A percentile compares a stretch with the other conserved stretches of the same genome.
phyloP scores from a whole-genome alignment of 1,284 basidiomycete species.

The Hymenochaete sp. region DNA sequence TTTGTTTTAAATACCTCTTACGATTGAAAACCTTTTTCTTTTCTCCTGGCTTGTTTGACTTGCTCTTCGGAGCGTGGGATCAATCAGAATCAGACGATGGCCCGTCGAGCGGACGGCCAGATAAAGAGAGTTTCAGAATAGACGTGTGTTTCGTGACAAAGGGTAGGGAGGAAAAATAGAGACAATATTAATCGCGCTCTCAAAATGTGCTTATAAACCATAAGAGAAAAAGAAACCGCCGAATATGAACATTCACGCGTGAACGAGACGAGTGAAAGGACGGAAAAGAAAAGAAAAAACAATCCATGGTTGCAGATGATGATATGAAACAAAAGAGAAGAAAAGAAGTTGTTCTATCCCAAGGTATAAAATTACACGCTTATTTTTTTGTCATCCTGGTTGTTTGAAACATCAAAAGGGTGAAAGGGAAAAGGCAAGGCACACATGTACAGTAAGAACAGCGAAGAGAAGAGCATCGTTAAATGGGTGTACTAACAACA shows the following conservation, averaged over 20 bases:
- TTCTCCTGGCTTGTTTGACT: too few relatives aligned
- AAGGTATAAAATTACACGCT: constrained; percentile 14
- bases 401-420: not conserved
- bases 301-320: not conserved
- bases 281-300: not conserved
- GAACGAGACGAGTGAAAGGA: not conserved
- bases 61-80: too few relatives aligned
- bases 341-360: constrained; percentile 16
- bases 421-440: constrained; percentile 9
- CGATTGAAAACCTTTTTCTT: too few relatives aligned
- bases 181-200: too few relatives aligned
- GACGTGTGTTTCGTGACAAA: too few relatives aligned
- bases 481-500: not conserved
- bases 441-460: constrained; percentile 16
- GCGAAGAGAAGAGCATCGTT: not conserved
- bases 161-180: not conserved
- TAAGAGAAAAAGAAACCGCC: constrained; percentile 8
- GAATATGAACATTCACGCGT: constrained; percentile 9
- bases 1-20: too few relatives aligned
- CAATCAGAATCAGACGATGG: too few relatives aligned
- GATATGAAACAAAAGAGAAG: constrained; percentile 7
- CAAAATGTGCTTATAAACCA: not conserved
- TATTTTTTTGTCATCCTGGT: constrained; percentile 4
- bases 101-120: too few relatives aligned
- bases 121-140: too few relatives aligned